These are phyloP conservation scores for Trichoderma arundinaceum DNA, from an alignment of 2,329 filamentous ascomycete species.

Conservation along the genomic window DNA sequence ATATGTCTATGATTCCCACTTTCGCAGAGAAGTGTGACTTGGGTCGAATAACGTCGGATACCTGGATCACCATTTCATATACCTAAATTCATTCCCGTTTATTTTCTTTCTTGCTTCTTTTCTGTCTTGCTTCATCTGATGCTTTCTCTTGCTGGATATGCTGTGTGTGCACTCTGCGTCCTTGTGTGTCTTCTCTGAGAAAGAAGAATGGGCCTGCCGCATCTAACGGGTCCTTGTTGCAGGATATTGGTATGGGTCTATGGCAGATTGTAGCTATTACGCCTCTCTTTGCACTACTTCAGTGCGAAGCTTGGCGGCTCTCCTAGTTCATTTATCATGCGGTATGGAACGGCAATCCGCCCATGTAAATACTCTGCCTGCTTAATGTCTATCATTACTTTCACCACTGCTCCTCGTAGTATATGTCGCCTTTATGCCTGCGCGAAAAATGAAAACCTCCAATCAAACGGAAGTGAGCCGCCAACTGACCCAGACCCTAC, in stretches of 20 bases:
- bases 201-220: neutral
- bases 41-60: conserved; percentile 40
- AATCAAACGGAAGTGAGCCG: neutral
- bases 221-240: neutral
- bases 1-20: conserved; percentile 49
- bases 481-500: neutral
- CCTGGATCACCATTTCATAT: conserved; percentile 44
- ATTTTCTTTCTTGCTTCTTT: conserved; percentile 13
- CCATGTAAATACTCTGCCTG: conserved; percentile 25
- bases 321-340: conserved; percentile 5
- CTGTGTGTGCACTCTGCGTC: neutral
- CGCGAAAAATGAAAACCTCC: neutral
- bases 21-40: conserved; percentile 41
- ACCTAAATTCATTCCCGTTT: conserved; percentile 44
- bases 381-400: conserved; percentile 20
- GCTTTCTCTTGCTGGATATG: conserved; percentile 2
- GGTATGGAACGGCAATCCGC: conserved; percentile 7
- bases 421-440: too few species aligned
- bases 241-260: neutral
- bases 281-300: conserved; percentile 2
- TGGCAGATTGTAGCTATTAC: conserved; percentile 5
- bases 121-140: conserved; percentile 11
- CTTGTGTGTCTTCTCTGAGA: neutral
- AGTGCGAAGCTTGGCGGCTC: neutral
- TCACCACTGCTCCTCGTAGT: neutral